Base-by-base conservation (phyloP, 495 filamentous ascomycete species). In the Penicillium robsamsonii region DNA sequence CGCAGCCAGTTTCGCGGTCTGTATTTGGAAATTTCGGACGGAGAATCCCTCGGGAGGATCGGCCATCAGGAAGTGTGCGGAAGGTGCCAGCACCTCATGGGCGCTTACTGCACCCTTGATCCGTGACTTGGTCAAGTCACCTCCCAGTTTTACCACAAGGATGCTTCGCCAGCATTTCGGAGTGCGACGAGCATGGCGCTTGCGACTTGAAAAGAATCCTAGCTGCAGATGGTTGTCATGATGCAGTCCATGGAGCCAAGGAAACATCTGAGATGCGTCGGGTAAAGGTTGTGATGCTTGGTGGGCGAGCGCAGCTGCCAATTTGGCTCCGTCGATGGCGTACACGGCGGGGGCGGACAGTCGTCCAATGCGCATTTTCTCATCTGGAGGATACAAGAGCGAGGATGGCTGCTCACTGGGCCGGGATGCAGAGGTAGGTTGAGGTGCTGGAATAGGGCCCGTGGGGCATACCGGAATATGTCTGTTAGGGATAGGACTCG, bases 221-320 rank as follows among this genome's bases (percentile, higher is more conserved):
- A 91, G 78, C 66, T 98, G 94, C 51, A 96, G 79, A 42, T 90
- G 85, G 64, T 97, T 98, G 51, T 85, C 82, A 4, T 88, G 85
- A 62, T 97, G 93, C n/a, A 97, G 73, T 20, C 94, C 94, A 75
- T 98, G 94, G 9, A 96, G 79, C 94, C 94, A 98, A n/a, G 94
- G 94, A 64, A 97, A 98, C 61, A 96, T 87, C 57, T 84, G 80
- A 10, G 83, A 78, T 1, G 95, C 86, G 56, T 96, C 88, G 9
- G 94, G 93, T 22, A 97, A 71, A 11, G 89, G 84, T 61, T 95
- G 90, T 4, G 83, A 80, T 0, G 92, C 81, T 53, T 83, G 70
- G 57, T 92, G 81, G 57, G 92, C 83, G 9, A 96, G 60, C 3
- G 93, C 89, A 11, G 85, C 81, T 17, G 82, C 81, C 31, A 97